These are phyloP conservation scores for Populus davidiana DNA, from an alignment of 345 rosid species.

Conservation along the genomic window DNA sequence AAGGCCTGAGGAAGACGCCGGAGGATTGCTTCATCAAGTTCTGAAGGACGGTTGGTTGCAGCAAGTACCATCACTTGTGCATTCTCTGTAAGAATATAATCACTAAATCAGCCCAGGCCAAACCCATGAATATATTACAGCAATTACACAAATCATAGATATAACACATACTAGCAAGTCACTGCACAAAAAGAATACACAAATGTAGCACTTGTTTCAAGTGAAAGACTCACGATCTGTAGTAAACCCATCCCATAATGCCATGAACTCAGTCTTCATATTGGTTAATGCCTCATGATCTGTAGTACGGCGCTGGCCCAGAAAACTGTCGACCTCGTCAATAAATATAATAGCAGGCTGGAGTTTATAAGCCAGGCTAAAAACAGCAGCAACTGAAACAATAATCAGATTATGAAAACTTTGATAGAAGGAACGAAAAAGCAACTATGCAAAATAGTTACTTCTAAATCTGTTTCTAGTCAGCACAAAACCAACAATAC, in stretches of 20 bases:
- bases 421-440: background rate
- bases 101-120: slow-evolving; percentile 6
- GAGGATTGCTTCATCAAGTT: slow-evolving; percentile 94
- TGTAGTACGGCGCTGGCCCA: slow-evolving; percentile 85
- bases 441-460: background rate
- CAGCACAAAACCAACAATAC: background rate
- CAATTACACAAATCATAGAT: background rate
- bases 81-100: slow-evolving; percentile 45
- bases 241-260: slow-evolving; percentile 98
- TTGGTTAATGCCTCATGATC: slow-evolving; percentile 90
- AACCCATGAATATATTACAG: background rate
- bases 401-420: background rate
- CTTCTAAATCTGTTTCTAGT: background rate
- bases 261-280: slow-evolving; percentile 99
- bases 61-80: slow-evolving; percentile 98
- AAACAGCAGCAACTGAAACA: slow-evolving; percentile 87
- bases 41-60: slow-evolving; percentile 96
- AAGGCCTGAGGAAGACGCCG: slow-evolving; percentile 95
- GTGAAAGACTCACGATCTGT: slow-evolving; percentile 75
- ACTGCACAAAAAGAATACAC: background rate
- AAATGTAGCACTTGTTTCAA: background rate
- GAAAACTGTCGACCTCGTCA: slow-evolving; percentile 95
- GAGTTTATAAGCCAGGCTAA: slow-evolving; percentile 88
- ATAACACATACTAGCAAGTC: background rate
- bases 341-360: slow-evolving; percentile 96